These are phyloP conservation scores for Heimioporus sp. DNA, from an alignment of 768 basidiomycete species.

Conservation along the genomic window DNA sequence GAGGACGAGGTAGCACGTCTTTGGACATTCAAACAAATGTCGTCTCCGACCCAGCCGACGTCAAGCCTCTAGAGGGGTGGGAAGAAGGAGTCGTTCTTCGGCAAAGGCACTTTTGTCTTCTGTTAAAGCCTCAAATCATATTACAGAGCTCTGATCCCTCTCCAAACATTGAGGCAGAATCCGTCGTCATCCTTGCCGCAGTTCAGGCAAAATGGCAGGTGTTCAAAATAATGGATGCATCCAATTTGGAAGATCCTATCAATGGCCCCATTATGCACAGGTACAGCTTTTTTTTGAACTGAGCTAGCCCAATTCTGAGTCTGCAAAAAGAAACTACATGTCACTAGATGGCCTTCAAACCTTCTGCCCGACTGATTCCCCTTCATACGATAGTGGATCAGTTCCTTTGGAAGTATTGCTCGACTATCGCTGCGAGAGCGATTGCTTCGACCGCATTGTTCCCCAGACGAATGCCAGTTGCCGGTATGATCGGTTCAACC, in stretches of 20 bases:
- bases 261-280: constrained; percentile 85
- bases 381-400: constrained; percentile 45
- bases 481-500: constrained; percentile 94
- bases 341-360: constrained; percentile 80
- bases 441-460: constrained; percentile 84
- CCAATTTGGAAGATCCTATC: constrained; percentile 77
- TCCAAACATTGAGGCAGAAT: constrained; percentile 36
- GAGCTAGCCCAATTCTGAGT: constrained; percentile 1
- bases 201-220: constrained; percentile 77
- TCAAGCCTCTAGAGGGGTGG: constrained; percentile 71
- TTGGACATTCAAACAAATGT: constrained; percentile 36
- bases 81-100: constrained; percentile 63
- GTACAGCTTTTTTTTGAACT: constrained; percentile 35
- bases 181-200: constrained; percentile 73
- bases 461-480: constrained; percentile 84
- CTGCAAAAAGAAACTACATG: constrained; percentile 63
- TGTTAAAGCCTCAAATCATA: constrained; percentile 89
- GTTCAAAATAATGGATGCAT: constrained; percentile 77
- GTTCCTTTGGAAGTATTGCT: constrained; percentile 91
- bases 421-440: constrained; percentile 79
- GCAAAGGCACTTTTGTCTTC: constrained; percentile 78
- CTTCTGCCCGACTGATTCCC: constrained; percentile 65
- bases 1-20: constrained; percentile 47
- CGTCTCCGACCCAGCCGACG: constrained; percentile 32
- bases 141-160: constrained; percentile 56